Evolutionary conservation across 306 rosid genomes (phyloP), one percentile per base, ranked within the genome.

Genomic region (Herpetospermum pedunculosum): DNA sequence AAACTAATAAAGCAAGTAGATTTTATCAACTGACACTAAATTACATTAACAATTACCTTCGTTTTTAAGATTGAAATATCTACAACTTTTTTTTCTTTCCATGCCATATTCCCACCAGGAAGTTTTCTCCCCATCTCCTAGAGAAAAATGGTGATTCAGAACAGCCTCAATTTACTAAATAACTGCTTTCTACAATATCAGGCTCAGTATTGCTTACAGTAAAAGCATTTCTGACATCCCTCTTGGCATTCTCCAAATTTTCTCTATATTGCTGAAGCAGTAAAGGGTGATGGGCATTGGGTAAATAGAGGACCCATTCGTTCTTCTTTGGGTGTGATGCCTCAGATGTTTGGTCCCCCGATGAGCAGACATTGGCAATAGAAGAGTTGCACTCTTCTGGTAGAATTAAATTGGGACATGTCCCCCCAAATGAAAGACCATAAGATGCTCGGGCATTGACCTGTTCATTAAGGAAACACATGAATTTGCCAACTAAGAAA

Each of bases 361-460:
- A 65, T 62, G 58, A 38, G 81, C 37, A 49, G 60, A 78, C 19
- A 53, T 75, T 83, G 47, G 83, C 62, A 43, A 76, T 55, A 48
- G 84, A 84, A 48, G 87, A 63, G 70, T 34, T 70, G 69, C 75
- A 68, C 55, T 78, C 76, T 78, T 78, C 87, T 14, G 84, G 89
- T 38, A 75, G 79, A 84, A 81, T 78, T 75, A 91, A 77, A 74
- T 82, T 54, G 50, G 97, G 97, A 80, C 85, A 83, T 52, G 95
- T 78, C 55, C 96, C 99, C 55, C 95, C 88, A 69, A 79, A 89
- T 74, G 95, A 86, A 75, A 91, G 86, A 78, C 97, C 82, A 73
- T 85, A 94, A 48, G 96, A 79, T 69, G 97, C 97, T 69, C 99
- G 94, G 37, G 99, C 94, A 84, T 89, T 89, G 74, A 94, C 88